Conservation (phyloP, 1,284 basidiomycete species). For the Tranzscheliella williamsii region DNA sequence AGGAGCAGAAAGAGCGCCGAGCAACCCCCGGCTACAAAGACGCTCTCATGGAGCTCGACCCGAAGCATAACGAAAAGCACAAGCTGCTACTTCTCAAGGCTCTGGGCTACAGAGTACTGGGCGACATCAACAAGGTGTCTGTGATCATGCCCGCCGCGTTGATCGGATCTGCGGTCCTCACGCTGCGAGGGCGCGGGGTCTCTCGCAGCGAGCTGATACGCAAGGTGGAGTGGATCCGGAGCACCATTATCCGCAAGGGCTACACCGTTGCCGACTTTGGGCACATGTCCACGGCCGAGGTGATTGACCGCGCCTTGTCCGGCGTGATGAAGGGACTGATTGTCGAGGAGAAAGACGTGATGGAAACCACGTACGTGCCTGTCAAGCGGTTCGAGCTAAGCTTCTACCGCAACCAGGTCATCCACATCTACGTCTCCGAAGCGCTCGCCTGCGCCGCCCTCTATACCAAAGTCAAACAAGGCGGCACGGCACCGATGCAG, state of each 20-base stretch:
- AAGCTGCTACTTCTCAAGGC: slow-evolving; percentile 57
- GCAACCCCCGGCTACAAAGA: slow-evolving; percentile 24
- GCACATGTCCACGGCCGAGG: slow-evolving; percentile 47
- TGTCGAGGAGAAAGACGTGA: slow-evolving; percentile 54
- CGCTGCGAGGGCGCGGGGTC: slow-evolving; percentile 61
- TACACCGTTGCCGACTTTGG: slow-evolving; percentile 61
- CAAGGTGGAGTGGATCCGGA: slow-evolving; percentile 57
- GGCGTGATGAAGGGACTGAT: slow-evolving; percentile 60
- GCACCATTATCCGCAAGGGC: slow-evolving; percentile 57
- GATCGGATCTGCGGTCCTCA: slow-evolving; percentile 60
- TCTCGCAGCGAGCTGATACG: slow-evolving; percentile 59
- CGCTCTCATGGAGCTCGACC: slow-evolving; percentile 39
- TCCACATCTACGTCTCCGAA: slow-evolving; percentile 57
- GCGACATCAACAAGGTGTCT: slow-evolving; percentile 61
- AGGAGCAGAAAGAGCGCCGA: slow-evolving; percentile 51
- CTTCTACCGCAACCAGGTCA: slow-evolving; percentile 62
- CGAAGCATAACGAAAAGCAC: slow-evolving; percentile 36
- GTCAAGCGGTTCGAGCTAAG: slow-evolving; percentile 60
- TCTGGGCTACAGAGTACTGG: slow-evolving; percentile 60
- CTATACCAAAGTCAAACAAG: slow-evolving; percentile 61
- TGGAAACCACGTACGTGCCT: slow-evolving; percentile 60
- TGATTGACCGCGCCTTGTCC: slow-evolving; percentile 57
- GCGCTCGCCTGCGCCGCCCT: slow-evolving; percentile 48
- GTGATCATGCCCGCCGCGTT: slow-evolving; percentile 62
- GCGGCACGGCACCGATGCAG: slow-evolving; percentile 56